Base-by-base conservation (phyloP, 352 stramenopile species). In the Globisporangium mamillatum region DNA sequence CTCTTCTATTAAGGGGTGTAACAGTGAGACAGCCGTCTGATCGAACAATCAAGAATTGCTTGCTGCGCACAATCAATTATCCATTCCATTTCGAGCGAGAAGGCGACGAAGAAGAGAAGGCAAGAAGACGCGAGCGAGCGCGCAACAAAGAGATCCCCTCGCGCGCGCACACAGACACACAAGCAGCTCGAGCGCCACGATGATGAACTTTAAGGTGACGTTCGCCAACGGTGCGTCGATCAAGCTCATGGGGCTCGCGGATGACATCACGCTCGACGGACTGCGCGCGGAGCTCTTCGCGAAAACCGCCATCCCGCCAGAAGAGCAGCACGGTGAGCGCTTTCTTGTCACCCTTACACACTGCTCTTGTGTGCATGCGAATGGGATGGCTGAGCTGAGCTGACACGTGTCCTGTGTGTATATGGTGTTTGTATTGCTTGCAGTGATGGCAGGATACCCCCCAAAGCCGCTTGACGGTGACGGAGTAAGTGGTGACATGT, bases 391-490 rank as follows among this genome's bases (percentile, higher is more conserved):
- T 60, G 22, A 56, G 29, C 9, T 29, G 24, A 62, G 3, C 44
- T 58, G 38, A 44, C 32, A 5, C 2, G 44, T 41, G 3, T n/a
- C 1, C 2, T 44, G 25, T 44, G 27, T 22, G 18, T 18, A 9
- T 25, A 6, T 25, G 55, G 29, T 34, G 53, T 53, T 22, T 20
- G 5, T 9, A 12, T 14, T 44, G 7, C 12, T n/a, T 57, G 53
- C 66, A 94, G 86, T 94, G 46, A 88, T 94, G 81, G 79, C 76
- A 3, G 86, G 86, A 16, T 94, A 85, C 71, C 86, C 86, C 16
- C 86, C 84, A 4, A 92, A 91, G 70, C 66, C 68, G 22, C 79
- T 93, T 25, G 76, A 87, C 22, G 87, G 83, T 32, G 76, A 78
- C 14, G 81, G 80, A 61, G 82, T 91, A 76, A 62, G 78, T 80